Evolutionary conservation across 441 rosid genomes (phyloP).

Genomic region (Adansonia gregorii): DNA sequence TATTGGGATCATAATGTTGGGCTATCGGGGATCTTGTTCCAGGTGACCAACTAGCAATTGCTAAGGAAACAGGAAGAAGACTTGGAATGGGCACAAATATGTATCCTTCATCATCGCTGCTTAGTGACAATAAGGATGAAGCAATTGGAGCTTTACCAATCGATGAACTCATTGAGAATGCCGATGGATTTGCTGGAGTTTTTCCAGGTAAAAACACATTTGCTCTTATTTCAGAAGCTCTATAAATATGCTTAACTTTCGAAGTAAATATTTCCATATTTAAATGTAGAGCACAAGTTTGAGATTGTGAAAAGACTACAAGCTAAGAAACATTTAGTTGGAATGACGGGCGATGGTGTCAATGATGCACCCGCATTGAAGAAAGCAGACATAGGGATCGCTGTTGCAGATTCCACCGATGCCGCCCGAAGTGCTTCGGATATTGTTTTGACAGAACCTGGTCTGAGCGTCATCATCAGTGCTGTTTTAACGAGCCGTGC

Average conservation of each 20-base stretch:
- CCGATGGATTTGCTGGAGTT: constrained; percentile 70
- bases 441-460: constrained; percentile 61
- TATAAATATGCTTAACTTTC: neutral
- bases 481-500: constrained; percentile 67
- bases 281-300: constrained; percentile 56
- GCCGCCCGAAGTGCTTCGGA: constrained; percentile 68
- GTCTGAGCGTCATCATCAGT: constrained; percentile 61
- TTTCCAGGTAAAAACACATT: constrained; percentile 46
- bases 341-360: constrained; percentile 72
- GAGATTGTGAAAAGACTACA: constrained; percentile 63
- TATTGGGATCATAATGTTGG: neutral
- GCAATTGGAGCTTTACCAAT: constrained; percentile 45
- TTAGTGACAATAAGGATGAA: constrained; percentile 47
- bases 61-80: constrained; percentile 65
- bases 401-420: constrained; percentile 61
- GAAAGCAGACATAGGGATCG: constrained; percentile 66
- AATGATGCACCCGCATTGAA: constrained; percentile 70
- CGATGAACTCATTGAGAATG: constrained; percentile 56
- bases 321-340: constrained; percentile 55
- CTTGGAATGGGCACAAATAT: constrained; percentile 75
- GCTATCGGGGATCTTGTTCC: constrained; percentile 22
- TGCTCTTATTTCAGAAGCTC: constrained; percentile 7
- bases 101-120: constrained; percentile 69
- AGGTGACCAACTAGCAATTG: constrained; percentile 75
- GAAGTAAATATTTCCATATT: constrained; percentile 3